Evolutionary conservation across 108 stramenopile genomes (phyloP).

Genomic region (Schizochytrium sp.): DNA sequence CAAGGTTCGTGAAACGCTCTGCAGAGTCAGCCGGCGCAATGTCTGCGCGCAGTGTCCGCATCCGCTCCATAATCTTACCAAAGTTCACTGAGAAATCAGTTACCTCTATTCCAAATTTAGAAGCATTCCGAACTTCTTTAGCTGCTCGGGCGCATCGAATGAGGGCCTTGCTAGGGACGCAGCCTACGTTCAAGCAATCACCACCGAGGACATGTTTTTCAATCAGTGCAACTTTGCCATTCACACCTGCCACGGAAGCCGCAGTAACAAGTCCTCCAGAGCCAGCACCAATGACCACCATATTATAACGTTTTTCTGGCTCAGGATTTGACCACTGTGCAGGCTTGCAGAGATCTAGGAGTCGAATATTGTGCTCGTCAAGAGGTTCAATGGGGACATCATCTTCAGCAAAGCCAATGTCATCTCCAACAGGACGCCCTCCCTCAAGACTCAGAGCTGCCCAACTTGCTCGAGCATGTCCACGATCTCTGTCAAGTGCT

Average conservation of each 20-base stretch:
- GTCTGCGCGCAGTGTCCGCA: constrained; percentile 80
- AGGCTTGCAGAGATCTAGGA: constrained; percentile 83
- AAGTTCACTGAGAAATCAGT: constrained; percentile 85
- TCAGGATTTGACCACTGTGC: constrained; percentile 80
- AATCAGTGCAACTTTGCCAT: constrained; percentile 84
- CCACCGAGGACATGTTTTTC: constrained; percentile 87
- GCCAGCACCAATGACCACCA: constrained; percentile 89
- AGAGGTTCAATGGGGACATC: constrained; percentile 80
- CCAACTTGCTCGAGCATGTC: constrained; percentile 66
- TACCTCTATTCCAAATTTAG: constrained; percentile 84
- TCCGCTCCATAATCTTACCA: constrained; percentile 83
- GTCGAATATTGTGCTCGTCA: constrained; percentile 79
- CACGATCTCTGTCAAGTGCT: constrained; percentile 41
- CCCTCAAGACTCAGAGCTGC: constrained; percentile 3
- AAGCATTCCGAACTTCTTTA: constrained; percentile 78
- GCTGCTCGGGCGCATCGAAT: constrained; percentile 78
- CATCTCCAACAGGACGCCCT: constrained; percentile 9
- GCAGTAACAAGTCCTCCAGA: constrained; percentile 83
- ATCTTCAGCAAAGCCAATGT: constrained; percentile 63
- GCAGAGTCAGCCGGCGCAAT: constrained; percentile 88
- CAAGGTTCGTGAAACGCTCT: constrained; percentile 78
- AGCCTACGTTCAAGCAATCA: constrained; percentile 92
- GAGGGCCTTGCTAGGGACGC: constrained; percentile 94
- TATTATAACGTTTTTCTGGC: constrained; percentile 77
- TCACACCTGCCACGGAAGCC: constrained; percentile 81